phyloP scores from a whole-genome alignment of 1,139 yeast species.

The Pichia sp. region DNA sequence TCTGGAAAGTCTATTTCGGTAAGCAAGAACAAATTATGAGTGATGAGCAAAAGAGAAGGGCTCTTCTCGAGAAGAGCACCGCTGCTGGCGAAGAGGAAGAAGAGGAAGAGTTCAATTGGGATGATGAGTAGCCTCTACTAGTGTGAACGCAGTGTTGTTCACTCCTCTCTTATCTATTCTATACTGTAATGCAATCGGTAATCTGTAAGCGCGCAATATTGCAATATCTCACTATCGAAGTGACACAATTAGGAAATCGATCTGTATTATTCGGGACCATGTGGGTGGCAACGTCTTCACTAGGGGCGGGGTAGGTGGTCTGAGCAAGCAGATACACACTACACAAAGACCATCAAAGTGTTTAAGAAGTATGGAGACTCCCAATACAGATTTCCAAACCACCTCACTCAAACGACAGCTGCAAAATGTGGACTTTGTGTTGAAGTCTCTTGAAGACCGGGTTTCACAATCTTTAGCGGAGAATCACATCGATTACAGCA shows the following conservation, averaged over 20 bases:
- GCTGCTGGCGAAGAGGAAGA: slow-evolving; percentile 61
- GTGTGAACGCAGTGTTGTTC: no score
- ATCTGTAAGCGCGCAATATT: no score
- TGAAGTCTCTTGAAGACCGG: slow-evolving; percentile 6
- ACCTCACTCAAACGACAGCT: slow-evolving; percentile 6
- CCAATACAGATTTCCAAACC: slow-evolving; percentile 7
- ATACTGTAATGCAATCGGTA: no score
- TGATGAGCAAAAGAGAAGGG: slow-evolving; percentile 62
- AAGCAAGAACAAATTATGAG: slow-evolving; percentile 48
- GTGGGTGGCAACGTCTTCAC: no score
- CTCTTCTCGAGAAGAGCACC: slow-evolving; percentile 40
- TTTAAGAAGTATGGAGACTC: slow-evolving; percentile 4
- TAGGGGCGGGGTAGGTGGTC: no score
- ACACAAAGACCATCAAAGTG: no score
- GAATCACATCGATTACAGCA: slow-evolving; percentile 1
- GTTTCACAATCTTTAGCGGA: slow-evolving; percentile 1
- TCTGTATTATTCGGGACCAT: no score
- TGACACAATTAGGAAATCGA: no score
- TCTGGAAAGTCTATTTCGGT: slow-evolving; percentile 72
- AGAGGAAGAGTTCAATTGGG: slow-evolving; percentile 32
- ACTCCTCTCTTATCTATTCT: no score
- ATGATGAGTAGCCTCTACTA: slow-evolving; percentile 10
- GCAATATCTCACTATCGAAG: no score
- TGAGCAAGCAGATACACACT: no score
- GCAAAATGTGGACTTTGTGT: slow-evolving; percentile 5